Base-by-base conservation (phyloP, 2,329 filamentous ascomycete genomes). In the Fusarium sp. region DNA sequence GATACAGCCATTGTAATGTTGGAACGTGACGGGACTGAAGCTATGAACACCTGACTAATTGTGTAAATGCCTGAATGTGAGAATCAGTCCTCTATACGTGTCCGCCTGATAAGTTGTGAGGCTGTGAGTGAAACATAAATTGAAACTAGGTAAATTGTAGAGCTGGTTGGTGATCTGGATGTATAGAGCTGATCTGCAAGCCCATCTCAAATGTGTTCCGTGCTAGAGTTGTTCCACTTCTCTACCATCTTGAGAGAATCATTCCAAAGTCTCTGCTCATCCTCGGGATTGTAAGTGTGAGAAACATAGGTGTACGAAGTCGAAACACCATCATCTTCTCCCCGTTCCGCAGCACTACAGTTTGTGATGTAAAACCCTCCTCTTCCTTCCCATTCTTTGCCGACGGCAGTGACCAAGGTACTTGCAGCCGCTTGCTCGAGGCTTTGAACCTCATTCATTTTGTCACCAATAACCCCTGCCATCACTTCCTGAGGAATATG, bases 401-500 rank as follows among this genome's bases (percentile, higher is more conserved):
- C 36, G 24, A 66, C 24, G 13, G 60, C 59, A 9, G 60, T 60
- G 5, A 57, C 12, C 4, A 66, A 10, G 47, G 60, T 66, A 18
- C 39, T 56, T 9, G 63, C 41, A 18, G 60, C 63, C 12, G 63
- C 63, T 41, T 66, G 63, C 10, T 22, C 60, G 1, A 42, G 22
- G 14, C 48, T 65, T 24, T 66, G 63, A 17, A 66, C 36, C 7
- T 66, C 24, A 12, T 48, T 13, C 35, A 66, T 35, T 18, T 42
- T 66, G 20, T 56, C 41, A 11, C 48, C 32, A 26, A 66, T 26
- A 14, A 35, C 48, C 13, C 48, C 44, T 10, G 54, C 30, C 63
- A 66, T 66, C 3, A 66, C 48, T 32, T 65, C 63, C 10, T 65
- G 26, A 8, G 63, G 60, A 42, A 66, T 36, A 30, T 66, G 36